Base-by-base conservation (phyloP, 2,329 filamentous ascomycete species). In the Scytalidium lignicola region DNA sequence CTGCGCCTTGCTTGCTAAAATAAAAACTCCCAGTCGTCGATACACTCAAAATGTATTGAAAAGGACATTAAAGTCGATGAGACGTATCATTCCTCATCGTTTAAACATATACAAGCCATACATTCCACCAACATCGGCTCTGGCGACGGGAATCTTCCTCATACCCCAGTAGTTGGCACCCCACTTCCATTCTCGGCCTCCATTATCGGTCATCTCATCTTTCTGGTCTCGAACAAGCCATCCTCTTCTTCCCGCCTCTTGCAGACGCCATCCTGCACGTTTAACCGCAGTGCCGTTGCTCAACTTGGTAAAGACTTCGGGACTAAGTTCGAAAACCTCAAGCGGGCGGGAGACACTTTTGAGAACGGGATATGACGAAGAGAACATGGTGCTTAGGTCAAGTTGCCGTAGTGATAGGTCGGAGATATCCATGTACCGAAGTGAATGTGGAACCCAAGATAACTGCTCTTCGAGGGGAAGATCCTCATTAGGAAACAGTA, bases 81-180 rank as follows among this genome's bases (percentile, higher is more conserved):
- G 23, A 26, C 26, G 26, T 17, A 7, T n/a, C 15, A n/a, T 37
- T 17, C 6, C 32, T 51, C 46, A 62, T 22, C 59, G 48, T 62
- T 78, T 78, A 60, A 79, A 80, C 72, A 79, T 79, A 58, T 80
- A 80, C 61, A 78, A 75, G 39, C 75, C 77, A 60, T 80, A 80
- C 59, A 80, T 72, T 3, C 78, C 78, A 20, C 76, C 76, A 5
- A 80, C 76, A 50, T 81, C 77, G 8, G 74, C 73, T 29, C 73
- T 67, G 13, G 73, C 74, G 53, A 81, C 73, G 2, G 78, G 76
- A 21, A 79, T 67, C 64, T 82, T 93, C 54, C 86, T 78, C 82
- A 90, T 90, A 32, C 88, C 88, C 88, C 88, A 92, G 70, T 83
- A 88, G 58, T 82, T 80, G 44, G 88, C 88, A 26, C 88, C 88